Base-by-base conservation (phyloP, 805 yeast genomes). In the Myxozyma geophila region DNA sequence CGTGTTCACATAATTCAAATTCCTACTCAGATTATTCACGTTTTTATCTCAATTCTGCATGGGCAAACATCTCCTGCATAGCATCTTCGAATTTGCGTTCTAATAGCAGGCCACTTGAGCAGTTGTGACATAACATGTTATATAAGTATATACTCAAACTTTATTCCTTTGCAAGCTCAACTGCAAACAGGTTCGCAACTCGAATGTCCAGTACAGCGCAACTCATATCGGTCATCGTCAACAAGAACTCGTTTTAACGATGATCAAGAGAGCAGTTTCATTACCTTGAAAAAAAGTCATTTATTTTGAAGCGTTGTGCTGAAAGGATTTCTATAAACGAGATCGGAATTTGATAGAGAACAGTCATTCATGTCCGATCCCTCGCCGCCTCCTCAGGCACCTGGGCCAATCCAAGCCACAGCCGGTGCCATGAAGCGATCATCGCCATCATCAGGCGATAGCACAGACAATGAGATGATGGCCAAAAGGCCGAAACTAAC, bases 401-500 rank as follows among this genome's bases (percentile, higher is more conserved):
- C 59, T 8, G 53, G 39, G 39, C 19, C 40, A 23, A 39, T 48
- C 19, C 7, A 17, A 23, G n/a, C 39, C 15, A 28, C 21, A 47
- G 35, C 59, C 33, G 52, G 53, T 15, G 40, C 44, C 43, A 57
- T 15, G 17, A 62, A 58, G 46, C 47, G 66, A 40, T 37, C 60
- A 2, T 59, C 66, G 21, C 63, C 66, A 23, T 59, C 66, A n/a
- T 23, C 60, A 10, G 54, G 48, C 33, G 37, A 43, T 12, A 19
- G 35, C 21, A 21, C 55, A 10, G 39, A 43, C n/a, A 49, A 19
- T 28, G 49, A 10, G 6, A 19, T 39, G 28, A 48, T 40, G 8
- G 17, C 51, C 6, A 64, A 64, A 37, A 59, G 67, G 33, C 67
- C 67, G 33, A 64, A 64, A 47, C 62, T 64, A 1, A 57, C 62